phyloP scores from a whole-genome alignment of 176 grass and related monocot genomes.

The Oropetium thomaeum region DNA sequence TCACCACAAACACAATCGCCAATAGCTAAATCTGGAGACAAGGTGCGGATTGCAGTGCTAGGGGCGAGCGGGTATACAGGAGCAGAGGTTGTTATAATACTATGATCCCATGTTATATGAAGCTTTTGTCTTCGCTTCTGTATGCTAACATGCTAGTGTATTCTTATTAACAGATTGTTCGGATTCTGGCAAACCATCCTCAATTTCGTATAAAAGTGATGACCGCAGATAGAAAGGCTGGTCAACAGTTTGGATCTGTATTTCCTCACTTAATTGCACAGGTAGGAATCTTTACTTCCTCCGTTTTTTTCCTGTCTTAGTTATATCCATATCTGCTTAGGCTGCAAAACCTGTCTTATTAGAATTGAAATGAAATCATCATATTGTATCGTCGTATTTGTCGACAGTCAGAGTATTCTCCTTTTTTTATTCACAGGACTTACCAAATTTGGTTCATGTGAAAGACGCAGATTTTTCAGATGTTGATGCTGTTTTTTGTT shows the following conservation, averaged over 20 bases:
- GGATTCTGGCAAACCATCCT: conserved; percentile 82
- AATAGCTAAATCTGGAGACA: conserved; percentile 49
- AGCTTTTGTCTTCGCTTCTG: background rate
- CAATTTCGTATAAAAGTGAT: conserved; percentile 70
- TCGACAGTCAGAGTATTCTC: background rate
- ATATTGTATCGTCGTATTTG: background rate
- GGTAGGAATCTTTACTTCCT: conserved; percentile 39
- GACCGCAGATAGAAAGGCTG: conserved; percentile 96
- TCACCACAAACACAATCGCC: conserved; percentile 40
- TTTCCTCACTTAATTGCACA: conserved; percentile 90
- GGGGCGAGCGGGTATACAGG: conserved; percentile 97
- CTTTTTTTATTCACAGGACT: conserved; percentile 53
- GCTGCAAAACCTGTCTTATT: background rate
- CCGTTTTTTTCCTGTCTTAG: background rate
- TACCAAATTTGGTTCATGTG: conserved; percentile 81
- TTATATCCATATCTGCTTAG: background rate
- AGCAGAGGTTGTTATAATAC: conserved; percentile 56
- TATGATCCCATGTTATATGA: background rate
- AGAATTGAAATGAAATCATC: conserved; percentile 1
- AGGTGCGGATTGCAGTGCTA: conserved; percentile 61
- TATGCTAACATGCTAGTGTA: background rate
- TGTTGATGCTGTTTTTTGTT: conserved; percentile 98
- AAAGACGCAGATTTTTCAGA: conserved; percentile 92
- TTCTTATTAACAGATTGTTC: conserved; percentile 62
- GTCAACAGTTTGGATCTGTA: conserved; percentile 75